A percentile compares a stretch with the other conserved stretches of the same genome.
Conservation (phyloP, 1,284 basidiomycete genomes). For the Melanopsichium pennsylvanicum region DNA sequence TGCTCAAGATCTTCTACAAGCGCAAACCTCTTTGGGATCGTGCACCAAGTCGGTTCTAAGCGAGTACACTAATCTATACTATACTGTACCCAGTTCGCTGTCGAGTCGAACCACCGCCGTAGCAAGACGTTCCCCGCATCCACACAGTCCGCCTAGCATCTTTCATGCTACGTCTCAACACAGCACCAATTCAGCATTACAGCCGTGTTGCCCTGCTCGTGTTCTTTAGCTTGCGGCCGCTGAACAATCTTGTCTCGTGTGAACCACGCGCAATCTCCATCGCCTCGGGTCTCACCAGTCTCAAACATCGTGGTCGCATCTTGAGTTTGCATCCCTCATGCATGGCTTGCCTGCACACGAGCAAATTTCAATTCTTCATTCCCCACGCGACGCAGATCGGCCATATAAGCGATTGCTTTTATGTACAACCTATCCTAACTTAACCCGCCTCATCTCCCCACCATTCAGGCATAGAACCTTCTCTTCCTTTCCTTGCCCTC, state of each 20-base stretch:
- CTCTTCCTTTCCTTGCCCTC: neutral
- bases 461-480: conserved; percentile 17
- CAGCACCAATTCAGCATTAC: too few relatives aligned
- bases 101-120: too few relatives aligned
- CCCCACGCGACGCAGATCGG: neutral
- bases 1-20: too few relatives aligned
- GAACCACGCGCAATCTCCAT: neutral
- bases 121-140: too few relatives aligned
- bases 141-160: neutral
- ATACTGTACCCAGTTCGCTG: too few relatives aligned
- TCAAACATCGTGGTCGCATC: neutral
- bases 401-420: conserved; percentile 9
- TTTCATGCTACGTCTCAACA: conserved; percentile 6
- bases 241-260: too few relatives aligned
- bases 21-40: too few relatives aligned
- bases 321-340: neutral
- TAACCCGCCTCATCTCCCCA: neutral
- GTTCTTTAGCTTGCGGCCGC: too few relatives aligned
- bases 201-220: too few relatives aligned
- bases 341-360: conserved; percentile 7
- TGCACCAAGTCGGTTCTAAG: neutral
- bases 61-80: too few relatives aligned
- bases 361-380: neutral
- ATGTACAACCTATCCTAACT: neutral
- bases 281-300: too few relatives aligned